Percentiles rank a stretch among this genome's conserved stretches.
These are phyloP conservation scores for Lotus japonicus DNA, from an alignment of 306 rosid species.

Conservation along the genomic window DNA sequence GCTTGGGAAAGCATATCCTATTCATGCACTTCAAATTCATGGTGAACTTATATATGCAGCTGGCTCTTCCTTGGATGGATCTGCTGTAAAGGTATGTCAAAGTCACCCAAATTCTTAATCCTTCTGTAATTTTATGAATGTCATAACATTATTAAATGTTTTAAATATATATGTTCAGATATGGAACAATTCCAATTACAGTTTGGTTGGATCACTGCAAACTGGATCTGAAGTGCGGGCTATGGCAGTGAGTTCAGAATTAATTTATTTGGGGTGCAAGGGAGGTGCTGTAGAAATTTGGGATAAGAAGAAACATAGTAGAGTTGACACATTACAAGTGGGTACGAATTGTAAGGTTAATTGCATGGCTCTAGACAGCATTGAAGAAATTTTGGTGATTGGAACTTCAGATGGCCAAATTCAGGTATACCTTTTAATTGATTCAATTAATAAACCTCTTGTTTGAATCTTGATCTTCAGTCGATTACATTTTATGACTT, in stretches of 20 bases:
- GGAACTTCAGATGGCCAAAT: conserved; percentile 87
- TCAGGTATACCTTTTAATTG: conserved; percentile 45
- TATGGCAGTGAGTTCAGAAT: conserved; percentile 69
- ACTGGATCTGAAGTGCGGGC: conserved; percentile 64
- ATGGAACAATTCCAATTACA: conserved; percentile 58
- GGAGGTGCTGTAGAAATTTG: conserved; percentile 81
- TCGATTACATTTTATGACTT: background rate
- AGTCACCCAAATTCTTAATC: too few species aligned
- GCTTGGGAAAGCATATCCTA: conserved; percentile 70
- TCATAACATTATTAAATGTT: background rate
- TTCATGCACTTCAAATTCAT: conserved; percentile 58
- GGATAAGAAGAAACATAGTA: conserved; percentile 56
- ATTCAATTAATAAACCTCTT: background rate
- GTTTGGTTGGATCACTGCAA: conserved; percentile 54
- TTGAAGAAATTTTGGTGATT: conserved; percentile 65
- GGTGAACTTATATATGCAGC: conserved; percentile 65
- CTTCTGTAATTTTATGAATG: background rate
- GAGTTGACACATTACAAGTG: conserved; percentile 55
- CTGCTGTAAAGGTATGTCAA: conserved; percentile 64
- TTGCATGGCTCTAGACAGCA: conserved; percentile 60
- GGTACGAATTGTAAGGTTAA: conserved; percentile 55
- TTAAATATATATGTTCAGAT: conserved; percentile 35
- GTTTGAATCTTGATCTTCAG: background rate
- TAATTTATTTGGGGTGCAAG: conserved; percentile 82
- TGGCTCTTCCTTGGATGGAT: conserved; percentile 61